A percentile compares a stretch with the other conserved stretches of the same genome.
phyloP scores from a whole-genome alignment of 352 stramenopile genomes.

The Globisporangium uncinulatum region DNA sequence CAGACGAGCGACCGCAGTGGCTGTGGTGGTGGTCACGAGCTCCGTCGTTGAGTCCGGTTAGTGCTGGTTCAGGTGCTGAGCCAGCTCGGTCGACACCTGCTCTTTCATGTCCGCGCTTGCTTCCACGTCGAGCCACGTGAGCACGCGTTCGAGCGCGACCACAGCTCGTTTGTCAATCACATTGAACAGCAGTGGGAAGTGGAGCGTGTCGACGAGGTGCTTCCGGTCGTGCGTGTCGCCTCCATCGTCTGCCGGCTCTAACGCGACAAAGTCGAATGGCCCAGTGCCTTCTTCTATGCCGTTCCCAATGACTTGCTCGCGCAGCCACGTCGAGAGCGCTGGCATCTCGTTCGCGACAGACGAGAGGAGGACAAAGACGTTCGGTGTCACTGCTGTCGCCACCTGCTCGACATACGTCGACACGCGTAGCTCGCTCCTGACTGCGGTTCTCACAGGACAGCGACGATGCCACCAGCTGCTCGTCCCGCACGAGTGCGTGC shows the following conservation, averaged over 20 bases:
- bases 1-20: background rate
- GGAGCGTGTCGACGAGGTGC: conserved; percentile 39
- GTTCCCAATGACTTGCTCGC: conserved; percentile 6
- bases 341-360: conserved; percentile 15
- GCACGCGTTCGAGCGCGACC: too few species aligned
- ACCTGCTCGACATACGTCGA: conserved; percentile 20
- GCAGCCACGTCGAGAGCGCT: conserved; percentile 23
- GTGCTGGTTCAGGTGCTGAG: conserved; percentile 30
- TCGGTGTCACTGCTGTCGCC: conserved; percentile 4
- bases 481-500: conserved; percentile 6
- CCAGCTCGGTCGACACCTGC: conserved; percentile 38
- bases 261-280: conserved; percentile 7
- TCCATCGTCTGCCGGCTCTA: conserved; percentile 1
- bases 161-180: conserved; percentile 12
- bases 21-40: background rate
- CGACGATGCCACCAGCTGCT: conserved; percentile 19
- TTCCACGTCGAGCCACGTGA: conserved; percentile 41
- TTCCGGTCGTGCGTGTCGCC: conserved; percentile 20
- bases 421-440: conserved; percentile 26
- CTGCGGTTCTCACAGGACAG: conserved; percentile 22
- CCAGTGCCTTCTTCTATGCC: too few species aligned
- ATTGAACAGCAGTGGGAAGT: conserved; percentile 33
- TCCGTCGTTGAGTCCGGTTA: conserved; percentile 22
- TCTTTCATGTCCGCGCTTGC: conserved; percentile 22
- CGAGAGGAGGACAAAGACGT: conserved; percentile 28